Percentiles rank a stretch among this genome's conserved stretches.
Evolutionary conservation across 1,139 yeast species (phyloP).

Genomic region (Taphrina sp.): DNA sequence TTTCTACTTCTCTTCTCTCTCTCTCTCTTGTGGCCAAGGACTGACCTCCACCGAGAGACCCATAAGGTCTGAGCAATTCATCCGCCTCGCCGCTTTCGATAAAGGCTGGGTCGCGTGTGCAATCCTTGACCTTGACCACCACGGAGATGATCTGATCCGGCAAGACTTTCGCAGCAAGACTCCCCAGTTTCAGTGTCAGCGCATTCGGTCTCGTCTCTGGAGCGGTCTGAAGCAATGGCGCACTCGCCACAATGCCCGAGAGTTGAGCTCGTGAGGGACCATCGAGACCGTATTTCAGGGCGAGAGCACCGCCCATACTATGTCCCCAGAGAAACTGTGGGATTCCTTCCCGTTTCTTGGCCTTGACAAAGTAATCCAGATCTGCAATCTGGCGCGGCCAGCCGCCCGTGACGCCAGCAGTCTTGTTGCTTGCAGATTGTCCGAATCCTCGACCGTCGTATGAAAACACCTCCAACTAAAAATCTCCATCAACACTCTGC

Average conservation of each 20-base stretch:
- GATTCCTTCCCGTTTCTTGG: constrained; percentile 39
- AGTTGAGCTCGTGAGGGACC: constrained; percentile 61
- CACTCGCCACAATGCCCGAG: constrained; percentile 58
- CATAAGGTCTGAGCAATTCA: constrained; percentile 31
- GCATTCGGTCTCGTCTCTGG: constrained; percentile 29
- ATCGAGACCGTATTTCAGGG: constrained; percentile 65
- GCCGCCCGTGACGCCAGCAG: constrained; percentile 68
- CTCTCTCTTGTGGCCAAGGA: no score
- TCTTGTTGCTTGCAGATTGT: constrained; percentile 56
- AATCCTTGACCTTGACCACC: constrained; percentile 26
- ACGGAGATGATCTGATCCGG: constrained; percentile 27
- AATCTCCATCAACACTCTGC: constrained; percentile 51
- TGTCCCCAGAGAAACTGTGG: constrained; percentile 68
- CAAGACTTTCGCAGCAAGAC: constrained; percentile 45
- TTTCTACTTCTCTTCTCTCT: no score
- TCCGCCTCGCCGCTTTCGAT: constrained; percentile 35
- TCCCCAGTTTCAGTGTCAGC: constrained; percentile 45
- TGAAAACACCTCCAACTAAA: constrained; percentile 71
- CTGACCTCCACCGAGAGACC: constrained; percentile 35
- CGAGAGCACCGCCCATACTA: constrained; percentile 95
- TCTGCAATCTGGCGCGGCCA: constrained; percentile 58
- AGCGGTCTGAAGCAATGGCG: constrained; percentile 61
- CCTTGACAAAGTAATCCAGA: constrained; percentile 60
- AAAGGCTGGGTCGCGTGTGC: constrained; percentile 35
- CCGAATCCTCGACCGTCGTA: constrained; percentile 93